Evolutionary conservation across 805 yeast genomes (phyloP), one percentile per base, ranked within the genome.

Genomic region (Barnettozyma sp.): DNA sequence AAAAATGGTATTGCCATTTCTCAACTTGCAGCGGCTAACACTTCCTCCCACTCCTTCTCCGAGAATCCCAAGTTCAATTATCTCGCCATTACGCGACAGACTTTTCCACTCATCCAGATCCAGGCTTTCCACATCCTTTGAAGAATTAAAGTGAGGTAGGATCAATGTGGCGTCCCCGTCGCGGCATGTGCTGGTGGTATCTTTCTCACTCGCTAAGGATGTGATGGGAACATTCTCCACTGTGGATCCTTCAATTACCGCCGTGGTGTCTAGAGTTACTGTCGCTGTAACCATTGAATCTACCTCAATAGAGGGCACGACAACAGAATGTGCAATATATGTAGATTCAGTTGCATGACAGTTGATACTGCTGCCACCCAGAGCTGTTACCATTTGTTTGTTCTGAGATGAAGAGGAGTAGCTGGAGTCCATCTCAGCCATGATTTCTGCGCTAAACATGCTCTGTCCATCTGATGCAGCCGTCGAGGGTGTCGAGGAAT

Each of bases 1-100:
- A 68, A 90, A 90, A 5, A 87, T 66, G 22, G 73, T 73, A 17
- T 65, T 55, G 7, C 82, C 80, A 28, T 70, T 51, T 38, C 63
- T 65, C 35, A 90, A 63, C 39, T 64, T 63, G 58, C 97, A 90
- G 54, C 85, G 79, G 15, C 80, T 70, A 9, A 90, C 98, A 9
- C 84, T 71, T 1, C 97, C 98, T 12, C 96, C 95, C 23, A 85
- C 80, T 13, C 98, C 98, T 62, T 92, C 97, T 14, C 98, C 98
- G 16, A 90, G 58, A 20, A 74, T 69, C 15, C 77, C 78, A 25
- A 88, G 44, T 36, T 84, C 86, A 7, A 72, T 63, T 24, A 92
- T 83, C 30, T 76, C 71, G 33, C 74, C 73, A 20, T 65, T 57
- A 36, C 73, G 67, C 11, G 82, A 77, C 2, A 78, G 62, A 4